Base-by-base conservation (phyloP, 2,329 filamentous ascomycete species). In the Fusarium sp. region DNA sequence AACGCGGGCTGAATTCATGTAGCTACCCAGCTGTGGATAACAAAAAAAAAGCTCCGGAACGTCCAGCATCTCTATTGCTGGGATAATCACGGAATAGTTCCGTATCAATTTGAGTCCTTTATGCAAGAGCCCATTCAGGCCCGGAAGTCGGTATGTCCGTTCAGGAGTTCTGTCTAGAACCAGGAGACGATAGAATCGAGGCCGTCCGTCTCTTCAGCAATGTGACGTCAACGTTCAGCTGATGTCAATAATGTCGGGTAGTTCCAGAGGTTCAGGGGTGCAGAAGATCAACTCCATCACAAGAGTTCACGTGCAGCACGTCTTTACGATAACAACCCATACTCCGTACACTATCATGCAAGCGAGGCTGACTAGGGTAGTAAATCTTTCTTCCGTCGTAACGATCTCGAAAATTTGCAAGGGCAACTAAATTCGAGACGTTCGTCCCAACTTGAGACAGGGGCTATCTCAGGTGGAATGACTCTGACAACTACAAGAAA, bases 371-470 rank as follows among this genome's bases (percentile, higher is more conserved):
- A 47, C n/a, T 24, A 45, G 50, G 38, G 20, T 28, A 47, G 48
- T 28, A 47, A 28, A 38, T 41, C 55, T 67, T 50, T 51, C 47
- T 45, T 36, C 44, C 30, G 30, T 50, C 60, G 45, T 42, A 53
- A 41, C 54, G 45, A 48, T 48, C 47, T 70, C 32, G 41, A 70
- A 50, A 48, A 70, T 48, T 65, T 54, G 28, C 47, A 66, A 70
- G 66, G 67, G 66, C 53, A 53, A 45, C 50, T 48, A 56, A 66
- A 44, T 70, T 73, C 54, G 70, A 65, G 68, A 67, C 63, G 55
- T 69, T 74, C 72, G 53, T 72, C 72, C 71, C 47, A 53, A 72
- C 55, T 69, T 69, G 63, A 62, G 71, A 74, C 72, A 74, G 63
- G 68, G 68, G 72, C 48, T 60, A 42, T 56, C 22, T 47, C 67